These are phyloP conservation scores for Cudoniella acicularis DNA, from an alignment of 495 filamentous ascomycete species.

Conservation along the genomic window DNA sequence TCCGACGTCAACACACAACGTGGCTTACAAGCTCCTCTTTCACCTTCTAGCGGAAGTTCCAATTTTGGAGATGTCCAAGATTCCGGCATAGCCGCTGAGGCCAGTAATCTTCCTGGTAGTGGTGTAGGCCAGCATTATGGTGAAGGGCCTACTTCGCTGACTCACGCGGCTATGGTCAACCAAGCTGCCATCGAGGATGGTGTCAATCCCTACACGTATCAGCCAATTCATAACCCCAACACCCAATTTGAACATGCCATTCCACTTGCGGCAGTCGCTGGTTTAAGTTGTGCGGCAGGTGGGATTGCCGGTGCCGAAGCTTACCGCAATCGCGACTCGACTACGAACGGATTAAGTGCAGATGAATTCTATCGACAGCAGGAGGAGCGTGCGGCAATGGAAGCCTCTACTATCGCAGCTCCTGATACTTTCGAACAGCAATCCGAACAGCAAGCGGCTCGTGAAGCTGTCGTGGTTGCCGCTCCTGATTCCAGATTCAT, in stretches of 20 bases:
- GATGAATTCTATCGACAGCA: constrained; percentile 1
- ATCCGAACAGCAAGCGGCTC: constrained; percentile 5
- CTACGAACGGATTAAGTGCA: not conserved
- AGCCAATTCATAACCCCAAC: constrained; percentile 24
- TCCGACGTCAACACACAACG: constrained; percentile 71
- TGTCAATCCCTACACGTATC: constrained; percentile 40
- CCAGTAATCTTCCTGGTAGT: constrained; percentile 47
- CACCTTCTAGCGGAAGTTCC: constrained; percentile 74
- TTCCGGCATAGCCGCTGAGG: constrained; percentile 51
- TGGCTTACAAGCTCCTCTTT: constrained; percentile 70
- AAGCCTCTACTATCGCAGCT: constrained; percentile 9
- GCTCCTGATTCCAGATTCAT: constrained; percentile 13
- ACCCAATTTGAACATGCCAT: not conserved
- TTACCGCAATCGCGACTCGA: constrained; percentile 12
- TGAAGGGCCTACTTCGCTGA: constrained; percentile 8
- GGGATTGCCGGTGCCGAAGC: constrained; percentile 13
- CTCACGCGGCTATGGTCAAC: constrained; percentile 35
- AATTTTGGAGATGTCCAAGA: constrained; percentile 49
- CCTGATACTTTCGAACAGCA: constrained; percentile 14
- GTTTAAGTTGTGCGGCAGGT: constrained; percentile 10
- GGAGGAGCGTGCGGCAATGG: constrained; percentile 14
- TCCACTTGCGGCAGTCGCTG: constrained; percentile 2
- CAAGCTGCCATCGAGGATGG: constrained; percentile 39
- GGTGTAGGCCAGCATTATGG: constrained; percentile 31
- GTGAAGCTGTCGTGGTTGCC: constrained; percentile 12